Evolutionary conservation across 768 basidiomycete genomes (phyloP).

Genomic region (Trametes meyenii): DNA sequence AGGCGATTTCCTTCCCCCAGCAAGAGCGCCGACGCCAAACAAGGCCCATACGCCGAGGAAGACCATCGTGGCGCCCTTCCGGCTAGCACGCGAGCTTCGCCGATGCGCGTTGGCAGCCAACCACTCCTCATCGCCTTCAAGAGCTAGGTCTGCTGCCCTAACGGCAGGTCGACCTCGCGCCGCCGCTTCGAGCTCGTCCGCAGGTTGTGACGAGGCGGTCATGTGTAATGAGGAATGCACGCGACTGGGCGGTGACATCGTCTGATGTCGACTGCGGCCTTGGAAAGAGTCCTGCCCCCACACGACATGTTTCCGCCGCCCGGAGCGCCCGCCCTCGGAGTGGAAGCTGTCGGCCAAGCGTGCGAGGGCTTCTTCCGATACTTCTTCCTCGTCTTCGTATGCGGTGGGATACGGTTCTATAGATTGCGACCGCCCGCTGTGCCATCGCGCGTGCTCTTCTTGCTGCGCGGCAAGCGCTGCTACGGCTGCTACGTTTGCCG

Average conservation of each 20-base stretch:
- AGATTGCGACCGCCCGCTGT: slow-evolving; percentile 27
- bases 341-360: slow-evolving; percentile 75
- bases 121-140: slow-evolving; percentile 32
- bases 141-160: slow-evolving; percentile 32
- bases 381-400: slow-evolving; percentile 46
- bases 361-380: slow-evolving; percentile 54
- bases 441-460: slow-evolving; percentile 45
- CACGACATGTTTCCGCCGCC: slow-evolving; percentile 56
- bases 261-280: slow-evolving; percentile 32
- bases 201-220: slow-evolving; percentile 33
- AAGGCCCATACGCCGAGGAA: slow-evolving; percentile 80
- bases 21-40: slow-evolving; percentile 64
- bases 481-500: slow-evolving; percentile 71
- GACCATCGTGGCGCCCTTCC: slow-evolving; percentile 75
- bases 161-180: slow-evolving; percentile 51
- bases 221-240: slow-evolving; percentile 39
- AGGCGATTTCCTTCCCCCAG: slow-evolving; percentile 35
- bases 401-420: slow-evolving; percentile 22
- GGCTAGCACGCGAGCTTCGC: slow-evolving; percentile 61
- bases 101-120: slow-evolving; percentile 23
- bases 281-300: slow-evolving; percentile 61
- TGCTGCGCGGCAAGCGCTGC: slow-evolving; percentile 71
- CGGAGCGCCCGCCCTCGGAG: slow-evolving; percentile 62
- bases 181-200: slow-evolving; percentile 28
- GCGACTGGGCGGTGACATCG: slow-evolving; percentile 24